Percentiles rank a stretch among this genome's conserved stretches.
Conservation (phyloP, 345 rosid species). For the Reutealis trisperma region DNA sequence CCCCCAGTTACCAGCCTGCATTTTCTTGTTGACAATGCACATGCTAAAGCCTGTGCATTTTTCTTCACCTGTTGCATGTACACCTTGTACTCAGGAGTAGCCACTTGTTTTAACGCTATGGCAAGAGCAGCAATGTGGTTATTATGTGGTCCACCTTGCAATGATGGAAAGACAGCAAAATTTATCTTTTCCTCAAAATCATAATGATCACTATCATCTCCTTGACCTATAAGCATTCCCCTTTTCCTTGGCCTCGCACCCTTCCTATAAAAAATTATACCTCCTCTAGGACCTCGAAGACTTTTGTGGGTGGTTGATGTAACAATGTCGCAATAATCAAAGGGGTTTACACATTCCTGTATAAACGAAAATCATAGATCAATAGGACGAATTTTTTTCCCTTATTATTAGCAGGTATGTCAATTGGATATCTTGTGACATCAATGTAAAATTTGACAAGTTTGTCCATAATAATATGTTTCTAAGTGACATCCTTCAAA, state of each 20-base stretch:
- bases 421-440: not conserved
- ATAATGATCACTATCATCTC: slow-evolving; percentile 50
- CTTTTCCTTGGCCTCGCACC: slow-evolving; percentile 67
- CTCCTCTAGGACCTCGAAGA: slow-evolving; percentile 97
- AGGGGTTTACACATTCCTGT: slow-evolving; percentile 87
- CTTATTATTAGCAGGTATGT: not conserved
- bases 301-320: slow-evolving; percentile 98
- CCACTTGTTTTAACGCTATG: slow-evolving; percentile 88
- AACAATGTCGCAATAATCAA: slow-evolving; percentile 93
- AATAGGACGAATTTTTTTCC: not conserved
- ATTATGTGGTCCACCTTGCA: slow-evolving; percentile 97
- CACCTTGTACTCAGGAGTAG: slow-evolving; percentile 75
- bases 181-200: slow-evolving; percentile 91
- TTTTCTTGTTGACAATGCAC: slow-evolving; percentile 69
- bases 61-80: slow-evolving; percentile 93
- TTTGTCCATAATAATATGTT: not conserved
- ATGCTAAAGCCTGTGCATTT: slow-evolving; percentile 89
- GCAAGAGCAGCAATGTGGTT: slow-evolving; percentile 99
- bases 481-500: not conserved
- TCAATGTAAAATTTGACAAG: not conserved
- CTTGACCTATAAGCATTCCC: slow-evolving; percentile 44
- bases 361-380: not conserved
- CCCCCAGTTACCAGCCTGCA: slow-evolving; percentile 92
- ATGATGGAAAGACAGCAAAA: slow-evolving; percentile 82
- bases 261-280: slow-evolving; percentile 85